Evolutionary conservation across 176 grass and related monocot species (phyloP).

Genomic region (Eragrostis nindensis): DNA sequence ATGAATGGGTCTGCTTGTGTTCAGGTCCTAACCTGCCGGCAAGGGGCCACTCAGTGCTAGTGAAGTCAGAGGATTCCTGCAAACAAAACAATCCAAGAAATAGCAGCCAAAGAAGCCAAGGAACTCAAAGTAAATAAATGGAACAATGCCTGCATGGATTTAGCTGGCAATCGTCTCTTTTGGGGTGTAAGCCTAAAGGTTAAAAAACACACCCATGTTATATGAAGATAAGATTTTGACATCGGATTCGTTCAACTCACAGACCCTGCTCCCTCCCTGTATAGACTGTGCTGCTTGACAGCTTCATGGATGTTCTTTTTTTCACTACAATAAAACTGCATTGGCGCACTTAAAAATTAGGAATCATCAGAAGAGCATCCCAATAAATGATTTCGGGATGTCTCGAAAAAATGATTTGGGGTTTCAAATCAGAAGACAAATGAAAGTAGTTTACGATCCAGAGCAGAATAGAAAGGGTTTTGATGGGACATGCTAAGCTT

Average conservation of each 20-base stretch:
- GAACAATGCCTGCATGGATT: conserved; percentile 55
- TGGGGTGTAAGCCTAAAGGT: conserved; percentile 52
- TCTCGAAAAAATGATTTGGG: neutral
- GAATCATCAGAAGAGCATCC: conserved; percentile 17
- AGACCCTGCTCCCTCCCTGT: conserved; percentile 51
- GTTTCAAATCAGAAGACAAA: conserved; percentile 7
- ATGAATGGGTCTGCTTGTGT: conserved; percentile 34
- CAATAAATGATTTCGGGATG: neutral
- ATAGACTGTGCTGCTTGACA: conserved; percentile 37
- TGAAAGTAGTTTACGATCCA: conserved; percentile 5
- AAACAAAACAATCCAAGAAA: conserved; percentile 62
- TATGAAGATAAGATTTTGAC: conserved; percentile 48
- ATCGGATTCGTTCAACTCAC: conserved; percentile 43
- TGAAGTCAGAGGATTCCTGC: conserved; percentile 56
- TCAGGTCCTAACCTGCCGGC: conserved; percentile 53
- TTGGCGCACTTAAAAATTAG: conserved; percentile 11
- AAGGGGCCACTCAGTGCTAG: conserved; percentile 27
- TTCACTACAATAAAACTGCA: conserved; percentile 17
- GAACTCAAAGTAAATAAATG: conserved; percentile 54
- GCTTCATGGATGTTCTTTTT: conserved; percentile 22
- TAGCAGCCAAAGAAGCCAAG: conserved; percentile 56
- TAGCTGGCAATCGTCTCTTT: conserved; percentile 74
- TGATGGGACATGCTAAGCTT: conserved; percentile 41
- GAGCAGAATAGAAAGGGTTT: conserved; percentile 14
- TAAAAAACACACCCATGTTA: conserved; percentile 58